phyloP scores from a whole-genome alignment of 164 flowering plant species.

The Euptelea pleiosperma region DNA sequence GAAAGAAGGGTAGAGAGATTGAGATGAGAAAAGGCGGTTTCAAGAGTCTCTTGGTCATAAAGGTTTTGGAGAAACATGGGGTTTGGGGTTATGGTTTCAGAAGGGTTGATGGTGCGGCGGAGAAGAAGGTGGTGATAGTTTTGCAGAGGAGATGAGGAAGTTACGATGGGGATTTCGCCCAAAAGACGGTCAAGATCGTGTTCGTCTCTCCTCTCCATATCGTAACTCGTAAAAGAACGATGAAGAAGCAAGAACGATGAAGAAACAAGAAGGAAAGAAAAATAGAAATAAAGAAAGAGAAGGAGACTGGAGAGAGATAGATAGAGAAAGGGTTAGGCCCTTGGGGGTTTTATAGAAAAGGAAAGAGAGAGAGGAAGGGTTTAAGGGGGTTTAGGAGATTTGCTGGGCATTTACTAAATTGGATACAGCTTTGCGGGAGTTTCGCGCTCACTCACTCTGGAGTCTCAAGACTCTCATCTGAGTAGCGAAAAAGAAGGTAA shows the following conservation, averaged over 20 bases:
- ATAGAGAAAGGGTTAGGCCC: not conserved
- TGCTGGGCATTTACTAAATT: no score
- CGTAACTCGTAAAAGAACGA: not conserved
- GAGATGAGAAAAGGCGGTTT: not conserved
- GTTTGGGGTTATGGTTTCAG: not conserved
- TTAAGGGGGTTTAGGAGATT: not conserved
- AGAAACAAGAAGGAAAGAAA: not conserved
- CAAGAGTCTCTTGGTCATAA: not conserved
- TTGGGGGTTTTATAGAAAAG: not conserved
- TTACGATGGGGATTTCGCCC: not conserved
- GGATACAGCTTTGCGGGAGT: no score
- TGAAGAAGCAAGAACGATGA: not conserved
- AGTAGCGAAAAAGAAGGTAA: no score
- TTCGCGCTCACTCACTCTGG: no score
- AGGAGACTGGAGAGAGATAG: constrained; percentile 5
- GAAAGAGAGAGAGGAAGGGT: not conserved
- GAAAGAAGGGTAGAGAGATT: not conserved
- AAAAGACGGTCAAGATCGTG: not conserved
- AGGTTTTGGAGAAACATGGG: not conserved
- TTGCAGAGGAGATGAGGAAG: not conserved
- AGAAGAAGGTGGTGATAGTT: not conserved
- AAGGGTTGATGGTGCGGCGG: not conserved
- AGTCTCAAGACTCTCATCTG: no score
- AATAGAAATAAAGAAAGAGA: not conserved
- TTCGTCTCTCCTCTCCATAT: not conserved